Evolutionary conservation across 805 yeast genomes (phyloP).

Genomic region (Wickerhamiella slavikovae): DNA sequence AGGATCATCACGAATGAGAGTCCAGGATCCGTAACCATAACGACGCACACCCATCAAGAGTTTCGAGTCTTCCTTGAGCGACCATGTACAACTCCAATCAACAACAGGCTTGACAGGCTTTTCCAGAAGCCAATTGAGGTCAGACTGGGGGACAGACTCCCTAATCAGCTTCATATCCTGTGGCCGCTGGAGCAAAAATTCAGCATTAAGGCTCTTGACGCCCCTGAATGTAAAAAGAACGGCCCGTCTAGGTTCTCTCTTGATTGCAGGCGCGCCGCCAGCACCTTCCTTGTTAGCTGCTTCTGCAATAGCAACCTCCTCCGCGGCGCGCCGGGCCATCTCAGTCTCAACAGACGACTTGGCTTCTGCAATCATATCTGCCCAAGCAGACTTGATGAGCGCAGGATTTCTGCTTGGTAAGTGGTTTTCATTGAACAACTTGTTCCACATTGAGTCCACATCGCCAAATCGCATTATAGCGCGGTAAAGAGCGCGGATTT

Average conservation of each 20-base stretch:
- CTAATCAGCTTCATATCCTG: slow-evolving; percentile 56
- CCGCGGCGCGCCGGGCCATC: slow-evolving; percentile 33
- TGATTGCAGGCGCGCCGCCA: slow-evolving; percentile 20
- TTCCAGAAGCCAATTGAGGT: slow-evolving; percentile 40
- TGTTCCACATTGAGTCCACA: slow-evolving; percentile 52
- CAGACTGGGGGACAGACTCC: slow-evolving; percentile 29
- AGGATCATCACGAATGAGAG: slow-evolving; percentile 88
- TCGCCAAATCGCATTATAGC: slow-evolving; percentile 71
- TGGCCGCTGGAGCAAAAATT: slow-evolving; percentile 62
- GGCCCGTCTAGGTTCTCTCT: slow-evolving; percentile 74
- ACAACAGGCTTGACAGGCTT: slow-evolving; percentile 57
- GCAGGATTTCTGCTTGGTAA: slow-evolving; percentile 70
- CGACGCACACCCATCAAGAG: slow-evolving; percentile 69
- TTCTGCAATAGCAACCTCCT: slow-evolving; percentile 12
- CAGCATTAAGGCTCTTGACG: slow-evolving; percentile 81
- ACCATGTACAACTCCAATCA: slow-evolving; percentile 88
- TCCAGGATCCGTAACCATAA: slow-evolving; percentile 94
- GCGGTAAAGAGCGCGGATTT: slow-evolving; percentile 66
- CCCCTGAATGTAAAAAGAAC: slow-evolving; percentile 73
- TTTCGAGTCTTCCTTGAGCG: slow-evolving; percentile 62
- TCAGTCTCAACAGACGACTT: slow-evolving; percentile 40
- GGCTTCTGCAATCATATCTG: slow-evolving; percentile 48
- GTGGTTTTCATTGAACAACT: slow-evolving; percentile 73
- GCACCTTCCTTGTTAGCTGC: slow-evolving; percentile 15
- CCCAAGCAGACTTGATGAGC: slow-evolving; percentile 49